Evolutionary conservation across 1,139 yeast genomes (phyloP).

Genomic region (Pichia sp.): DNA sequence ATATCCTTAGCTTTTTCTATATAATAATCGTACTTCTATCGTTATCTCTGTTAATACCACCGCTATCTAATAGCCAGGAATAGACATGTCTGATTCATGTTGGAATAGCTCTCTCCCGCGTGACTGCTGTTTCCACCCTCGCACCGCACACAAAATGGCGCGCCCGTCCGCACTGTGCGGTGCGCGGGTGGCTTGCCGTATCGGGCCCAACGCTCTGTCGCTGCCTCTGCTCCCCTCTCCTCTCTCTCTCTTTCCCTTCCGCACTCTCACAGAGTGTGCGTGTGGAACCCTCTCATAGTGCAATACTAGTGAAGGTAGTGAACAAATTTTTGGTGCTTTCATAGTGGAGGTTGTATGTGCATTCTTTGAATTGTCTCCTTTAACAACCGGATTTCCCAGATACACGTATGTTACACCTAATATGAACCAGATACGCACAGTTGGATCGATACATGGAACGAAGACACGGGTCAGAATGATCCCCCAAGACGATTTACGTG

Average conservation of each 20-base stretch:
- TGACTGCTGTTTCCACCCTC: slow-evolving; percentile 6
- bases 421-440: not conserved
- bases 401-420: slow-evolving; percentile 6
- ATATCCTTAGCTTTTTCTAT: slow-evolving; percentile 1
- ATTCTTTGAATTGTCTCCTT: not conserved
- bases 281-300: not conserved
- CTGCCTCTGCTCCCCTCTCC: too few species aligned
- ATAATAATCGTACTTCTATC: not conserved
- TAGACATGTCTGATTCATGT: too few species aligned
- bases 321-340: not conserved
- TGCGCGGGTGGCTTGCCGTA: not conserved
- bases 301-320: not conserved
- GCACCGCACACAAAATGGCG: not conserved
- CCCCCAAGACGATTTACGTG: too few species aligned
- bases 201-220: too few species aligned
- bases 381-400: slow-evolving; percentile 5
- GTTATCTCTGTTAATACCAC: too few species aligned
- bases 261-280: too few species aligned
- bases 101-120: too few species aligned
- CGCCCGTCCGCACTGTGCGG: not conserved
- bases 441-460: too few species aligned
- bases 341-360: not conserved
- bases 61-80: too few species aligned
- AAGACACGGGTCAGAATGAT: too few species aligned
- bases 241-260: too few species aligned